Percentiles rank a stretch among this genome's conserved stretches.
Conservation (phyloP, 2,329 filamentous ascomycete genomes). For the Clarireedia paspali region DNA sequence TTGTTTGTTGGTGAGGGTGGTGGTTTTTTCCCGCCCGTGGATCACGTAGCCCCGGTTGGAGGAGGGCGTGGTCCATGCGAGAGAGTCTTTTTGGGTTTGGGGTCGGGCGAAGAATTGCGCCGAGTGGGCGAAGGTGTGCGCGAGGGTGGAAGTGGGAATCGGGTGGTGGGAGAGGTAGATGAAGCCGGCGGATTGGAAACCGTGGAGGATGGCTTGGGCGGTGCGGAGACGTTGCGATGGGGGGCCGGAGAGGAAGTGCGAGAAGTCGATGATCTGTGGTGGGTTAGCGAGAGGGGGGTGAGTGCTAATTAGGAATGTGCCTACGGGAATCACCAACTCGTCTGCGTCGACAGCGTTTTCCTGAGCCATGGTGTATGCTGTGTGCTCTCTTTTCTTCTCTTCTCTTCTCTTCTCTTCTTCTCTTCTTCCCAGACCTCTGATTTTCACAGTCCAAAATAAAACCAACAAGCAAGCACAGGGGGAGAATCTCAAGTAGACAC, state of each 20-base stretch:
- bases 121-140: slow-evolving; percentile 58
- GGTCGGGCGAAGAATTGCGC: slow-evolving; percentile 61
- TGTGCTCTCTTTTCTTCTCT: no score
- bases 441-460: no score
- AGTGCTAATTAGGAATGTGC: background rate
- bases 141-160: slow-evolving; percentile 51
- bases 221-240: slow-evolving; percentile 52
- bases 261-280: slow-evolving; percentile 68
- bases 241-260: slow-evolving; percentile 58
- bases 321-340: slow-evolving; percentile 1
- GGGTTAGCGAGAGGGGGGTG: background rate
- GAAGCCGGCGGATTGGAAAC: slow-evolving; percentile 82
- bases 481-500: background rate
- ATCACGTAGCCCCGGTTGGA: slow-evolving; percentile 69
- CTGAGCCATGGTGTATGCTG: no score
- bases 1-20: slow-evolving; percentile 14
- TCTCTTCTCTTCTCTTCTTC: no score
- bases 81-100: slow-evolving; percentile 50
- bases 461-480: no score
- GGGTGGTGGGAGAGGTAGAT: slow-evolving; percentile 80
- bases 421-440: no score
- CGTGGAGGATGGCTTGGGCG: slow-evolving; percentile 65
- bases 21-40: slow-evolving; percentile 24
- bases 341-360: no score
- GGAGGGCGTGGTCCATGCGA: slow-evolving; percentile 65